These are phyloP conservation scores for Fereydounia khargensis DNA, from an alignment of 1,284 basidiomycete genomes.

Conservation along the genomic window DNA sequence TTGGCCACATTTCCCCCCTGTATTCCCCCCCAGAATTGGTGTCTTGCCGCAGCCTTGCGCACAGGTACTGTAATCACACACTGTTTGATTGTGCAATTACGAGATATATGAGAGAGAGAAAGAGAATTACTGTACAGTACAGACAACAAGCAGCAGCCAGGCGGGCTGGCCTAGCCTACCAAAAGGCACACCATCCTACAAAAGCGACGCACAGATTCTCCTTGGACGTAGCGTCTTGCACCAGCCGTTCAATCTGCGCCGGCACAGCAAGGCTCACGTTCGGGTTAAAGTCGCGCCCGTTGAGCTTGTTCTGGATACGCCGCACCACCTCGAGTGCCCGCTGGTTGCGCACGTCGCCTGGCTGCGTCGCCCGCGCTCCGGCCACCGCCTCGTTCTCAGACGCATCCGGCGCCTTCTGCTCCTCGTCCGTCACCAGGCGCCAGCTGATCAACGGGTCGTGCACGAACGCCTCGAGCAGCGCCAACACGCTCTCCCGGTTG, in stretches of 20 bases:
- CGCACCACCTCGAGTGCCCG: constrained; percentile 52
- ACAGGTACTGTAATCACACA: no score
- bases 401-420: constrained; percentile 47
- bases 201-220: constrained; percentile 55
- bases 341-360: constrained; percentile 47
- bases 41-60: no score
- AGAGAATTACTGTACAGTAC: no score
- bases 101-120: no score
- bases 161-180: constrained; percentile 21
- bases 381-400: constrained; percentile 43
- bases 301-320: constrained; percentile 54
- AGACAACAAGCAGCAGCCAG: no score
- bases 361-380: not conserved
- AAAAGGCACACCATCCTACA: constrained; percentile 54
- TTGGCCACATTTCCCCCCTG: no score
- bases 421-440: constrained; percentile 58
- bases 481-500: constrained; percentile 97
- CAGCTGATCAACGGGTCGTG: constrained; percentile 66
- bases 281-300: constrained; percentile 52
- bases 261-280: constrained; percentile 33
- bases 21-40: no score
- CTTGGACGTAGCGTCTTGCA: constrained; percentile 50
- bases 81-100: no score
- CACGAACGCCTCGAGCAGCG: constrained; percentile 82
- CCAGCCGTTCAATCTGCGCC: constrained; percentile 48